Evolutionary conservation across 2,329 filamentous ascomycete species (phyloP), one percentile per base, ranked within the genome.

Genomic region (Purpureocillium lavendulum): DNA sequence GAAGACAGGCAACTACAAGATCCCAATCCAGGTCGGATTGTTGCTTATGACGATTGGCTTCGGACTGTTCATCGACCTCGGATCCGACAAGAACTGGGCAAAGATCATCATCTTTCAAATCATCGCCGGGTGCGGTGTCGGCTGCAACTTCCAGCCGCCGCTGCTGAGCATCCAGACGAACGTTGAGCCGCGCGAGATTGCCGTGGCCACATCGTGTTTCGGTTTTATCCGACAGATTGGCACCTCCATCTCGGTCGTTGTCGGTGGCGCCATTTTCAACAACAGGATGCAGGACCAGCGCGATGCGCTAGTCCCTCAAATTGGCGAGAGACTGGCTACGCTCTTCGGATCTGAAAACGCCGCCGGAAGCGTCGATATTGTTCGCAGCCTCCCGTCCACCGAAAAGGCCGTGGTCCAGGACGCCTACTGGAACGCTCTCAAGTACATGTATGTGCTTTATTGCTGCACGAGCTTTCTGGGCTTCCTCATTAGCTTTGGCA

Each of bases 251-350:
- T 80, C 78, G 0, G 73, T 87, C 38, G 82, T 87, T 2, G 68
- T 88, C 30, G 85, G 85, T 17, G 79, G 82, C n/a, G 82, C 87
- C 34, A 73, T 89, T 30, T 88, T 89, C 62, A 80, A 87, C 60
- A 88, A 89, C 55, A 65, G 73, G 43, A 85, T 87, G 78, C 62
- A 76, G 46, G 66, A 65, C 35, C 73, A 77, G 48, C 65, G 70
- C 21, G 52, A 61, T 4, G 52, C 54, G 8, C 67, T 84, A 24
- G 58, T 62, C 16, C 50, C 60, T 24, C 58, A 70, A 4, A 66
- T 85, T 0, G 73, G 73, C 1, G 60, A 60, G 0, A 53, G 71
- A 3, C 60, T 70, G 1, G 77, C 77, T 1, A 49, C 56, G 4
- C 51, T 65, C 17, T 68, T 86, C 6, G 70, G 74, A 4, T 79